Evolutionary conservation across 78 protist genomes (phyloP).

Genomic region (Anaeramoeba ignava): DNA sequence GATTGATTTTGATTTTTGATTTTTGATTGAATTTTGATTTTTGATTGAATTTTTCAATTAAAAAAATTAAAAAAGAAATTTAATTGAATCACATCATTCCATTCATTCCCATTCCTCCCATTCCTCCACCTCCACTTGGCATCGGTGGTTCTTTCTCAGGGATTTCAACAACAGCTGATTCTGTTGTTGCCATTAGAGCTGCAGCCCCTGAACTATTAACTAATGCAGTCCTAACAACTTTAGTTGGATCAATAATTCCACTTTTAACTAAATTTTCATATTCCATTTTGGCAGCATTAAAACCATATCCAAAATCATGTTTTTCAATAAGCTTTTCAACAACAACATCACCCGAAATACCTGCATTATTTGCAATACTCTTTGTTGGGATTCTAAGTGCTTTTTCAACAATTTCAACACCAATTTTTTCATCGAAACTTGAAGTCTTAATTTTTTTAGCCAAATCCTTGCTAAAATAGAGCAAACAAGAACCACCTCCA

Average conservation of each 20-base stretch:
- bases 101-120: no score
- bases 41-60: no score
- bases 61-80: no score
- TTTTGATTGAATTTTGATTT: no score
- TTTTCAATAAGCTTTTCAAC: constrained; percentile 69
- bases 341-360: constrained; percentile 85
- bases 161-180: constrained; percentile 59
- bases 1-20: no score
- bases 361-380: constrained; percentile 84
- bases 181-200: constrained; percentile 25
- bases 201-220: constrained; percentile 14
- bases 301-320: constrained; percentile 56
- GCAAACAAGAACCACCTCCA: constrained; percentile 82
- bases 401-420: constrained; percentile 6
- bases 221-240: constrained; percentile 46
- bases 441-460: constrained; percentile 11
- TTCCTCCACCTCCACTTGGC: no score
- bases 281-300: constrained; percentile 61
- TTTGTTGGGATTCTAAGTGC: constrained; percentile 49
- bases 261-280: constrained; percentile 74
- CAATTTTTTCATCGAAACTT: neutral
- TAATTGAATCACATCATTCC: no score
- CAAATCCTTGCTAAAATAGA: constrained; percentile 47
- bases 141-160: no score
- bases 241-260: constrained; percentile 98